Evolutionary conservation across 345 rosid species (phyloP).

Genomic region (Moringa oleifera): DNA sequence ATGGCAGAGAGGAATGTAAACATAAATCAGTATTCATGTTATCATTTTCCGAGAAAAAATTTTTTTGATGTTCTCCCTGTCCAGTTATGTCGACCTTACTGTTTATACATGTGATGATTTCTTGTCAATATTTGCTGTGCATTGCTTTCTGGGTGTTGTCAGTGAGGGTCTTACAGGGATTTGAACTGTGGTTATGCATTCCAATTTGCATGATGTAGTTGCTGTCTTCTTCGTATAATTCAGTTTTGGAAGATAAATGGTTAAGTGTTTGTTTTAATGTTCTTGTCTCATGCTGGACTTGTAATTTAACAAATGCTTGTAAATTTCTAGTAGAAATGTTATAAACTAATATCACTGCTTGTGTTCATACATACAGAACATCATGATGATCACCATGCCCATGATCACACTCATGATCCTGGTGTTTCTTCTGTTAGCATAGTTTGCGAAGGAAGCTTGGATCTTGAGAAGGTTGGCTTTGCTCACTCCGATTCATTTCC

Average conservation of each 20-base stretch:
- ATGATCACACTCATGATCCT: slow-evolving; percentile 93
- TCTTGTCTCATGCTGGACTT: background rate
- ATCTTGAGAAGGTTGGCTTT: slow-evolving; percentile 80
- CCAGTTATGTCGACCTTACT: no score
- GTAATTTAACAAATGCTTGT: no score
- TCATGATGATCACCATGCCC: slow-evolving; percentile 63
- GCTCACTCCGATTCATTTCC: no score
- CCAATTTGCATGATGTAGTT: no score
- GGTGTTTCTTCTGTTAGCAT: slow-evolving; percentile 93
- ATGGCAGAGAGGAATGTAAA: no score
- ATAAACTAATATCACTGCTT: background rate
- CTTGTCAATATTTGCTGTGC: background rate
- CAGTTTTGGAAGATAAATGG: background rate
- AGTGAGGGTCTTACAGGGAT: no score
- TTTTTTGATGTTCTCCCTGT: no score
- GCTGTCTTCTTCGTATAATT: no score
- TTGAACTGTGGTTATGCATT: no score
- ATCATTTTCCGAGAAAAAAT: no score
- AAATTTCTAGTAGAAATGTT: no score
- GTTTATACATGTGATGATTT: background rate
- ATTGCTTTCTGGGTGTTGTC: background rate
- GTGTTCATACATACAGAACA: slow-evolving; percentile 44
- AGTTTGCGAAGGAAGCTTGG: slow-evolving; percentile 89
- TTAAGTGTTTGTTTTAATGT: background rate
- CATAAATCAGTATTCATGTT: no score